Evolutionary conservation across 805 yeast genomes (phyloP).

Genomic region (Schizosaccharomyces octosporus): DNA sequence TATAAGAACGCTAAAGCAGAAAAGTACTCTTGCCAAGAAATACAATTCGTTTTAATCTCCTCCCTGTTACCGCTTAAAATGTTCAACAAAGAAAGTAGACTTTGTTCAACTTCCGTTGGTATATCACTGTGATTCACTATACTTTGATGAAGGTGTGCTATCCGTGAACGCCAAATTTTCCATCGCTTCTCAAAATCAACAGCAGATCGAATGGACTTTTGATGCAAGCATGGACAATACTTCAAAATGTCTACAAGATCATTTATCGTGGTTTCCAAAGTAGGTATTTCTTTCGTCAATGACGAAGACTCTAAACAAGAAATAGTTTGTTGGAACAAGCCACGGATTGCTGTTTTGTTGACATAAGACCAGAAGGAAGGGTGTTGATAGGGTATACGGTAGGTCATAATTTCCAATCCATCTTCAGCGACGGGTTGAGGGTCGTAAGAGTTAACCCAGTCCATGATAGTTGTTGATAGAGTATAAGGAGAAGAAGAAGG

Average conservation of each 20-base stretch:
- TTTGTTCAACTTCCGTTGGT: background rate
- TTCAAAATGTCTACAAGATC: background rate
- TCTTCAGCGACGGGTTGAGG: constrained; percentile 1
- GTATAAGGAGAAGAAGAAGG: background rate
- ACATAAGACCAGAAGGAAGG: constrained; percentile 2
- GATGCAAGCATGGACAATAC: background rate
- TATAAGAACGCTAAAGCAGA: background rate
- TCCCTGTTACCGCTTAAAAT: background rate
- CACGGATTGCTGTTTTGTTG: background rate
- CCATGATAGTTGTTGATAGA: background rate
- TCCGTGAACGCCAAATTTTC: constrained; percentile 2
- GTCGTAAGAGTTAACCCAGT: constrained; percentile 2
- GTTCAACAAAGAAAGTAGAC: background rate
- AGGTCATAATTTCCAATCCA: constrained; percentile 2
- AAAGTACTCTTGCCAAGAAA: background rate
- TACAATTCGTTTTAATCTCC: background rate
- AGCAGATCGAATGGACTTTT: background rate
- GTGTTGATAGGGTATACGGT: background rate
- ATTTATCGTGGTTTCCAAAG: background rate
- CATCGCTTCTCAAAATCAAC: background rate
- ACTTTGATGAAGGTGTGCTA: background rate
- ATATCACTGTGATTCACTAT: background rate
- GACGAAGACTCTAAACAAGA: background rate
- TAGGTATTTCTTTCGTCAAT: background rate
- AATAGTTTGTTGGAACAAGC: background rate